Base-by-base conservation (phyloP, 495 filamentous ascomycete species). In the Glonium stellatum region DNA sequence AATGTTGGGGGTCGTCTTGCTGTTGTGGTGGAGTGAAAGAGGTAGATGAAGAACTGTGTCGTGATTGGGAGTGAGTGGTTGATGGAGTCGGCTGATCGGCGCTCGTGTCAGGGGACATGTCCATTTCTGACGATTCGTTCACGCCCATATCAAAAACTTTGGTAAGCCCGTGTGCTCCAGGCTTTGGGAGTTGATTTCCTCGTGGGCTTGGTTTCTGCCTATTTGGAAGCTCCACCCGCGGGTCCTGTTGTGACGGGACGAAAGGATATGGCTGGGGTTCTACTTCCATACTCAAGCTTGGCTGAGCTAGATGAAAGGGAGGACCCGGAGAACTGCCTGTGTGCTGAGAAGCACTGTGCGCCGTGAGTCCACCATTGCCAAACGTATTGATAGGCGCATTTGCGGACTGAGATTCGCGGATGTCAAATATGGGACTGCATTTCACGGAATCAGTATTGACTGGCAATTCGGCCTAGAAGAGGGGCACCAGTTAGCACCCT, bases 401-500 rank as follows among this genome's bases (percentile, higher is more conserved):
- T 37, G 60, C 22, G 21, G 37, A 50, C 39, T 67, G 64, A 0
- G 65, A 59, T 37, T 69, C 67, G 50, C 67, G 64, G 53, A 69
- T 62, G 19, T 67, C 62, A 56, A 62, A 60, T 12, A 69, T 31
- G 10, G 67, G 64, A 59, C 55, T 65, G 48, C 67, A 69, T 21
- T 19, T 34, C 5, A 65, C 54, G 21, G 58, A 3, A 51, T 69
- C 65, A 61, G 61, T 56, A 59, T 61, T 64, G 4, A 53, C n/a
- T 9, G 59, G 51, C 12, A 61, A 35, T 46, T 41, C 36, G 25
- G 21, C 61, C 13, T 47, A 19, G 49, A 56, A 54, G 37, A 51
- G n/a, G 21, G 55, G 37, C 6, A 61, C 44, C 27, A 9, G 31
- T 65, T 55, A 65, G 63, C 55, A 11, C 50, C 31, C 36, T 27